These are phyloP conservation scores for Porcisia hertigi DNA, from an alignment of 208 protist species.

Conservation along the genomic window DNA sequence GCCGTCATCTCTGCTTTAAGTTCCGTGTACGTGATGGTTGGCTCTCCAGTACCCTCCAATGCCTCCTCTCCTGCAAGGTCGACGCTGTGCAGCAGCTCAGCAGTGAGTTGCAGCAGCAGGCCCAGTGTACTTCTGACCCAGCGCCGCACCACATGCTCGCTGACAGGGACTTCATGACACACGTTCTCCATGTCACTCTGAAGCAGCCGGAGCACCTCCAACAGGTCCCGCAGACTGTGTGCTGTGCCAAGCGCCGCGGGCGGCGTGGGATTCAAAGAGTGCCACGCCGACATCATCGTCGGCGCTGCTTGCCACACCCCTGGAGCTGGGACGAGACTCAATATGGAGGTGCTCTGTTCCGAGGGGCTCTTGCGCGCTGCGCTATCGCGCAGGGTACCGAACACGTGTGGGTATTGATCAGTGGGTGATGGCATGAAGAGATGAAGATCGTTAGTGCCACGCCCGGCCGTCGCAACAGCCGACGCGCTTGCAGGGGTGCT, in stretches of 20 bases:
- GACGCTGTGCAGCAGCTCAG: constrained; percentile 18
- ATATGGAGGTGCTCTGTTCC: constrained; percentile 23
- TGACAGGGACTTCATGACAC: constrained; percentile 20
- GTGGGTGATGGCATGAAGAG: constrained; percentile 26
- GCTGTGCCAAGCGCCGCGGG: not conserved
- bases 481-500: not conserved
- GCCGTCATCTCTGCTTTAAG: constrained; percentile 7
- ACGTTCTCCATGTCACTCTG: constrained; percentile 42
- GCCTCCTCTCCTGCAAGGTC: constrained; percentile 4
- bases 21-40: constrained; percentile 4
- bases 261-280: constrained; percentile 9
- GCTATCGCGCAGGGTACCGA: constrained; percentile 14
- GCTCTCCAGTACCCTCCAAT: not conserved
- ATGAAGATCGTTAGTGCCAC: constrained; percentile 3
- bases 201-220: constrained; percentile 38
- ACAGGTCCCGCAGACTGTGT: constrained; percentile 27
- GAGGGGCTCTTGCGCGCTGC: constrained; percentile 14
- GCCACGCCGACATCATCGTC: constrained; percentile 15
- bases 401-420: constrained; percentile 14
- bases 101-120: constrained; percentile 17
- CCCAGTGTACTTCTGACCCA: constrained; percentile 23
- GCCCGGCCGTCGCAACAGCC: not conserved
- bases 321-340: constrained; percentile 22
- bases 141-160: constrained; percentile 28
- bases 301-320: constrained; percentile 27